Evolutionary conservation across 495 filamentous ascomycete genomes (phyloP).

Genomic region (Talaromyces liani): DNA sequence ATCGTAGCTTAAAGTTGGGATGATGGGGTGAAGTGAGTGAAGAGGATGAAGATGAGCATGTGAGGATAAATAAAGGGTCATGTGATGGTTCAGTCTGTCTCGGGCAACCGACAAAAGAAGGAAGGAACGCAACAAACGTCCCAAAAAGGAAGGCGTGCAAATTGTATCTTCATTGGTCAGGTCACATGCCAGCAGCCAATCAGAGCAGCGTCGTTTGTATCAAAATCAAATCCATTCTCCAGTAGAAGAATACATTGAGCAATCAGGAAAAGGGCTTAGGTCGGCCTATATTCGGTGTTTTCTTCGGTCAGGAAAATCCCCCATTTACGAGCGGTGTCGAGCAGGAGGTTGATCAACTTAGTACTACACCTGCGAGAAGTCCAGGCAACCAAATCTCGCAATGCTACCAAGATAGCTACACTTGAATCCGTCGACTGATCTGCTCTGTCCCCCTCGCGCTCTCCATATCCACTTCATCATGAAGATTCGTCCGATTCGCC

Average conservation of each 20-base stretch:
- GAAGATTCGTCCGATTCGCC: constrained; percentile 26
- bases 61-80: not conserved
- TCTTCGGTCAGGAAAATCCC: not conserved
- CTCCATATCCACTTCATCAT: constrained; percentile 14
- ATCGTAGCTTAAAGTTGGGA: not conserved
- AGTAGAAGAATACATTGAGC: not conserved
- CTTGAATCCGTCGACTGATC: constrained; percentile 29
- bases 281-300: not conserved
- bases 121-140: not conserved
- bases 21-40: not conserved
- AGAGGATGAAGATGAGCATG: not conserved
- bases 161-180: not conserved
- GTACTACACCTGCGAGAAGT: too few species aligned
- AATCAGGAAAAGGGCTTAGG: not conserved
- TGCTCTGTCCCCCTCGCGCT: constrained; percentile 26
- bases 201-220: not conserved
- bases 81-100: not conserved
- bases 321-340: too few species aligned
- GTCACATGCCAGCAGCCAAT: not conserved
- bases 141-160: not conserved
- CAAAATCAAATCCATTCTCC: not conserved
- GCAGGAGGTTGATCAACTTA: too few species aligned
- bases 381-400: too few species aligned
- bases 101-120: not conserved
- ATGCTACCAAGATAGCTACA: constrained; percentile 8